These are phyloP conservation scores for Hypericum perforatum DNA, from an alignment of 345 rosid species.

Conservation along the genomic window DNA sequence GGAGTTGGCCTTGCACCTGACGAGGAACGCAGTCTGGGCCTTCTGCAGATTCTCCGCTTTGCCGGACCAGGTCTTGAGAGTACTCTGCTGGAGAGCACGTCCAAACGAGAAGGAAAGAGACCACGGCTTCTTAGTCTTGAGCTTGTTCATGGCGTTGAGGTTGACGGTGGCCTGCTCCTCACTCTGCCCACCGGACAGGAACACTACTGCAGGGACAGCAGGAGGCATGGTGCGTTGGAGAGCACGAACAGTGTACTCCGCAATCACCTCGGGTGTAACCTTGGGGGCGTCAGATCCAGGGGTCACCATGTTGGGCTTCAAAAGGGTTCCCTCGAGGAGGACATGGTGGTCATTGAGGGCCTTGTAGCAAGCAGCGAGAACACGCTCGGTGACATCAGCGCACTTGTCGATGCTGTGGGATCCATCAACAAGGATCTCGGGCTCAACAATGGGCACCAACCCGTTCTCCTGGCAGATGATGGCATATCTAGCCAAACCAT, in stretches of 20 bases:
- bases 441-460: slow-evolving; percentile 90
- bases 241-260: slow-evolving; percentile 65
- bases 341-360: slow-evolving; percentile 85
- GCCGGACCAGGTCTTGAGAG: slow-evolving; percentile 83
- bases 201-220: slow-evolving; percentile 86
- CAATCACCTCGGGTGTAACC: slow-evolving; percentile 70
- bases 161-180: slow-evolving; percentile 85
- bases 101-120: slow-evolving; percentile 78
- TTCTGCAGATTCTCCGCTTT: slow-evolving; percentile 57
- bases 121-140: slow-evolving; percentile 86
- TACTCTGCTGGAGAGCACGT: slow-evolving; percentile 89
- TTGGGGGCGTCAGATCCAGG: slow-evolving; percentile 78
- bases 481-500: slow-evolving; percentile 80
- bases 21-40: slow-evolving; percentile 57
- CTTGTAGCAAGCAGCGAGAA: slow-evolving; percentile 92
- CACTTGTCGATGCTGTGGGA: slow-evolving; percentile 67
- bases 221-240: slow-evolving; percentile 75
- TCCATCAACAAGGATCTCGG: slow-evolving; percentile 85
- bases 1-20: slow-evolving; percentile 81
- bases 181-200: slow-evolving; percentile 89
- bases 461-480: slow-evolving; percentile 94
- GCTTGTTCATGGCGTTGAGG: slow-evolving; percentile 81
- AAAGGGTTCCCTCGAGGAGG: slow-evolving; percentile 73
- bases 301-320: slow-evolving; percentile 98
- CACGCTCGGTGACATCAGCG: slow-evolving; percentile 71